These are phyloP conservation scores for Taxillus chinensis DNA, from an alignment of 164 flowering plant genomes.

Conservation along the genomic window DNA sequence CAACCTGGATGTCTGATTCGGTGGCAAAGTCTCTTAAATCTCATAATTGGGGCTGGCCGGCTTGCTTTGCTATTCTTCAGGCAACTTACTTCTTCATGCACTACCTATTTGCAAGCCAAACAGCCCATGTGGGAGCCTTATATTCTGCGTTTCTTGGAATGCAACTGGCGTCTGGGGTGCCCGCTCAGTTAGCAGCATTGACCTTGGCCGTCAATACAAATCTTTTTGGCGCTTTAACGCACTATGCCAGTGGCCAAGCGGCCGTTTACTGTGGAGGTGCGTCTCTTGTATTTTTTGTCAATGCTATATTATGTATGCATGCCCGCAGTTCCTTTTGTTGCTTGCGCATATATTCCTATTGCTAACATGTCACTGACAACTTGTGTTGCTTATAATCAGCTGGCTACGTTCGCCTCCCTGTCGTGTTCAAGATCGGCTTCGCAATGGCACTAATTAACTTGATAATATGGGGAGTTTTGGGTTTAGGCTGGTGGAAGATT, in stretches of 20 bases:
- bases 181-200: slow-evolving; percentile 65
- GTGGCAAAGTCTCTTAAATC: slow-evolving; percentile 62
- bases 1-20: slow-evolving; percentile 69
- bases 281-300: slow-evolving; percentile 5
- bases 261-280: slow-evolving; percentile 93
- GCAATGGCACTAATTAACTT: slow-evolving; percentile 67
- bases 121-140: slow-evolving; percentile 91
- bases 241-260: slow-evolving; percentile 95
- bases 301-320: too few relatives aligned
- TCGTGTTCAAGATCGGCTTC: slow-evolving; percentile 65
- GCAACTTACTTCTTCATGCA: slow-evolving; percentile 77
- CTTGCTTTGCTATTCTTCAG: slow-evolving; percentile 70
- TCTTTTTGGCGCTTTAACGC: slow-evolving; percentile 87
- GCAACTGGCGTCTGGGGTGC: slow-evolving; percentile 82
- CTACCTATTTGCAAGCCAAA: slow-evolving; percentile 90
- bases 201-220: slow-evolving; percentile 83
- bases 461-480: slow-evolving; percentile 64
- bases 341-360: too few relatives aligned
- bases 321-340: too few relatives aligned
- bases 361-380: too few relatives aligned
- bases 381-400: slow-evolving; percentile 24
- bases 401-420: slow-evolving; percentile 81
- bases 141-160: slow-evolving; percentile 91
- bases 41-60: slow-evolving; percentile 76
- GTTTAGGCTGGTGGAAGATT: slow-evolving; percentile 82